A percentile compares a stretch with the other conserved stretches of the same genome.
These are phyloP conservation scores for Podila verticillata DNA, from an alignment of 192 early-diverging fungal species.

Conservation along the genomic window DNA sequence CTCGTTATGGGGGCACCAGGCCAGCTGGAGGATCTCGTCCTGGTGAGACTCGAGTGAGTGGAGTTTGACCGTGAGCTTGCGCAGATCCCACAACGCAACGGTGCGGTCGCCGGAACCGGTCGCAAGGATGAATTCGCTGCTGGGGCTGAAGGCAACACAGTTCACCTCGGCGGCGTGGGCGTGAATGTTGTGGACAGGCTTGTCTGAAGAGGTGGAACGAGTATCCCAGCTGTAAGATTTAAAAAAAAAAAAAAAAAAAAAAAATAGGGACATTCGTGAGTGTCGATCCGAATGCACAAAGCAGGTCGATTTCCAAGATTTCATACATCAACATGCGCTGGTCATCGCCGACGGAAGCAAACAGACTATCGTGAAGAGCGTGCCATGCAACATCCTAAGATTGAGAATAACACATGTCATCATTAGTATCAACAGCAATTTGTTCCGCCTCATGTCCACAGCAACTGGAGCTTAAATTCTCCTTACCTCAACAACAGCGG, in stretches of 20 bases:
- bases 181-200: conserved; percentile 75
- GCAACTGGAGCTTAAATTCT: background rate
- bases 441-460: too few species aligned
- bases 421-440: too few species aligned
- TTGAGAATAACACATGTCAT: conserved; percentile 21
- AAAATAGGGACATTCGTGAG: background rate
- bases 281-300: background rate
- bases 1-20: conserved; percentile 94
- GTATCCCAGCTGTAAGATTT: conserved; percentile 87
- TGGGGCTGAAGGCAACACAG: conserved; percentile 93
- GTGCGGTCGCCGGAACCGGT: conserved; percentile 97
- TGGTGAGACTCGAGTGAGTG: conserved; percentile 91
- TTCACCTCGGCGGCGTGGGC: conserved; percentile 95
- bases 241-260: background rate
- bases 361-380: conserved; percentile 80
- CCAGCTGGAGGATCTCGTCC: conserved; percentile 92
- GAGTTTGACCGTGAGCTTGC: conserved; percentile 86
- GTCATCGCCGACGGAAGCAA: conserved; percentile 98
- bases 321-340: conserved; percentile 86
- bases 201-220: conserved; percentile 69
- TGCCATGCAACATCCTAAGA: conserved; percentile 94
- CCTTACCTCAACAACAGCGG: conserved; percentile 86
- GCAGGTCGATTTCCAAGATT: background rate
- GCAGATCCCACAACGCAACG: conserved; percentile 95
- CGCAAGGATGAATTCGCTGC: conserved; percentile 88